Evolutionary conservation across 2,329 filamentous ascomycete species (phyloP).

Genomic region (Metarhizium album): DNA sequence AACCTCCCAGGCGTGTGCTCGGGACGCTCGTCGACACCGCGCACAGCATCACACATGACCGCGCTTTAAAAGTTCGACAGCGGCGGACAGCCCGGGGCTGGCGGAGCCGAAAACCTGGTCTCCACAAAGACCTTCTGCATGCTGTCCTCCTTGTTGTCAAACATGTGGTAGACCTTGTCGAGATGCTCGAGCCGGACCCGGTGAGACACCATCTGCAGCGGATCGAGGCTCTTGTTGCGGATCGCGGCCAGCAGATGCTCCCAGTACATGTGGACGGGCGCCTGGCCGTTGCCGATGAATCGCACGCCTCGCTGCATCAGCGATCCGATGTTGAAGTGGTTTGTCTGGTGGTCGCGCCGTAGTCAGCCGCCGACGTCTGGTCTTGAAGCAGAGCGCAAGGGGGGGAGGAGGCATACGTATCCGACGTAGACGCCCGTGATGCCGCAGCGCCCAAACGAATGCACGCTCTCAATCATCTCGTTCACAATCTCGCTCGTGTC

Average conservation of each 20-base stretch:
- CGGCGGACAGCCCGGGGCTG: slow-evolving; percentile 16
- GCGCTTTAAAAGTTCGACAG: no score
- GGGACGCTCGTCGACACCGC: no score
- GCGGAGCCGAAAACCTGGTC: slow-evolving; percentile 44
- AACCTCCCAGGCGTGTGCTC: no score
- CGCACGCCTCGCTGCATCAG: slow-evolving; percentile 81
- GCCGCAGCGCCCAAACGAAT: slow-evolving; percentile 62
- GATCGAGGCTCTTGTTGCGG: slow-evolving; percentile 52
- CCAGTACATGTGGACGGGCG: slow-evolving; percentile 78
- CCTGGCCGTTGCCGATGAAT: slow-evolving; percentile 56
- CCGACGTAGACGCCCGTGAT: slow-evolving; percentile 62
- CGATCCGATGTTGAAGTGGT: slow-evolving; percentile 74
- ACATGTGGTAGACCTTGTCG: slow-evolving; percentile 29
- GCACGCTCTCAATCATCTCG: slow-evolving; percentile 66
- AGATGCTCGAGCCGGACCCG: slow-evolving; percentile 60
- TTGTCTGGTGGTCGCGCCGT: slow-evolving; percentile 44
- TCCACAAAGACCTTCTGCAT: slow-evolving; percentile 72
- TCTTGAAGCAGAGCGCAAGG: not conserved
- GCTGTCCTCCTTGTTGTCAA: slow-evolving; percentile 44
- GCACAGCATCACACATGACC: no score
- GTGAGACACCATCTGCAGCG: slow-evolving; percentile 71
- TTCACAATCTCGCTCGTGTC: slow-evolving; percentile 75
- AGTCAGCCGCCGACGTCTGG: not conserved
- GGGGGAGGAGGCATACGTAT: slow-evolving; percentile 27
- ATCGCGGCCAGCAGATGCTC: slow-evolving; percentile 56